Evolutionary conservation across 805 yeast species (phyloP), one percentile per base, ranked within the genome.

Genomic region (Nakazawaea anatomiae): DNA sequence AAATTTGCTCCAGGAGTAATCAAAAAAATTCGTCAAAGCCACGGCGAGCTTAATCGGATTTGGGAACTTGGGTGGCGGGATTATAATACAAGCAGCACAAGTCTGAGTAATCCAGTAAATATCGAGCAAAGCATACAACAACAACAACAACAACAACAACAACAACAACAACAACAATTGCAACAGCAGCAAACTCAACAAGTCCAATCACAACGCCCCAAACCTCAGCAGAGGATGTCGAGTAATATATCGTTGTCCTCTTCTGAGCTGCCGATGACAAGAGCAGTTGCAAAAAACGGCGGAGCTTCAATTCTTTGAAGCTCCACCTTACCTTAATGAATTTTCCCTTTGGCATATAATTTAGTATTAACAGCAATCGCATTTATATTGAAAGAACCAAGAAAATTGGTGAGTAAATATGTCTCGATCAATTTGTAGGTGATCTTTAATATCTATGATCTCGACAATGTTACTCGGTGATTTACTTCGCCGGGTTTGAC

Each of bases 271-370:
- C 52, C 52, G 6, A 50, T 46, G 41, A 50, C 52, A 5, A 50
- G 48, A 18, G 49, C 52, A n/a, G 46, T 50, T 8, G 49, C 49
- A n/a, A 50, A 46, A 32, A 50, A 50, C 30, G 48, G 48, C 2
- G 45, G 47, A 8, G 36, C 42, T n/a, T 34, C 46, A 39, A 41
- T 40, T 12, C 8, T 43, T 7, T 43, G n/a, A 31, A 28, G 12
- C 10, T 39, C 3, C 3, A 18, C 25, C 2, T 18, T 18, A 32
- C 8, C 35, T 32, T 32, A 32, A 32, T 32, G 14, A 11, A n/a
- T 39, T n/a, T 9, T 11, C 41, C 6, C 11, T 18, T 40, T 40
- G 18, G 12, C n/a, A 18, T 40, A 14, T 18, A 40, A 40, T 11
- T 25, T 42, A 29, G n/a, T 31, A 29, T 14, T 18, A 8, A 25